Evolutionary conservation across 768 basidiomycete species (phyloP).

Genomic region (Pleurotus giganteus): DNA sequence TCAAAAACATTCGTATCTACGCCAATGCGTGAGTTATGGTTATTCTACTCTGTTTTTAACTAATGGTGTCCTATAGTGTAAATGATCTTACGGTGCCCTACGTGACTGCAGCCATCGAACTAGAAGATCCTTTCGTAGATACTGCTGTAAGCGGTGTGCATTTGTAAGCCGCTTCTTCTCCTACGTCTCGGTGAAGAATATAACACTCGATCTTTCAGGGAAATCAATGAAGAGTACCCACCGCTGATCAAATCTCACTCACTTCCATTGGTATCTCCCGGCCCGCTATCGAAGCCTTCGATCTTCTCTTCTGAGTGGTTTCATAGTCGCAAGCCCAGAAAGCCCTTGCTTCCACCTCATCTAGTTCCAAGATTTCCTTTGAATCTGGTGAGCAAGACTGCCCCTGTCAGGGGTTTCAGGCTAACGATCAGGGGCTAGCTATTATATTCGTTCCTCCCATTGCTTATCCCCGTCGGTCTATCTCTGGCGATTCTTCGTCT

Average conservation of each 20-base stretch:
- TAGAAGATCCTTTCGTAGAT: slow-evolving; percentile 62
- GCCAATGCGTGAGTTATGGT: slow-evolving; percentile 66
- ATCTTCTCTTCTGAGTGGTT: slow-evolving; percentile 45
- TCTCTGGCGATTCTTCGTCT: slow-evolving; percentile 53
- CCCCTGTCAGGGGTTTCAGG: background rate
- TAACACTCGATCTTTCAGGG: slow-evolving; percentile 31
- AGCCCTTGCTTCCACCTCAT: slow-evolving; percentile 52
- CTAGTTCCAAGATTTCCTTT: slow-evolving; percentile 61
- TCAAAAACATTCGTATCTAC: slow-evolving; percentile 70
- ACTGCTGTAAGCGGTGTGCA: slow-evolving; percentile 54
- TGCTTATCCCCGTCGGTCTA: slow-evolving; percentile 61
- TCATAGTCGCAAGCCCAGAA: slow-evolving; percentile 31
- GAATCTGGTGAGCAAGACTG: slow-evolving; percentile 56
- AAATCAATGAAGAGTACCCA: slow-evolving; percentile 52
- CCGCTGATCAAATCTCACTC: slow-evolving; percentile 54
- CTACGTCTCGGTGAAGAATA: background rate
- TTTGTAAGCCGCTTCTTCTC: slow-evolving; percentile 40
- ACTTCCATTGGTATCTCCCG: slow-evolving; percentile 41
- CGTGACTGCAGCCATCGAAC: slow-evolving; percentile 72
- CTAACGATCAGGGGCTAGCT: slow-evolving; percentile 31
- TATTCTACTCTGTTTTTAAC: background rate
- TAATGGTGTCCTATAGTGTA: slow-evolving; percentile 33
- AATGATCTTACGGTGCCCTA: slow-evolving; percentile 82
- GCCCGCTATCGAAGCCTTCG: slow-evolving; percentile 32
- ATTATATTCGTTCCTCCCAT: slow-evolving; percentile 53